Conservation (phyloP, 2,329 filamentous ascomycete species). For the Allantophomopsis lycopodina region DNA sequence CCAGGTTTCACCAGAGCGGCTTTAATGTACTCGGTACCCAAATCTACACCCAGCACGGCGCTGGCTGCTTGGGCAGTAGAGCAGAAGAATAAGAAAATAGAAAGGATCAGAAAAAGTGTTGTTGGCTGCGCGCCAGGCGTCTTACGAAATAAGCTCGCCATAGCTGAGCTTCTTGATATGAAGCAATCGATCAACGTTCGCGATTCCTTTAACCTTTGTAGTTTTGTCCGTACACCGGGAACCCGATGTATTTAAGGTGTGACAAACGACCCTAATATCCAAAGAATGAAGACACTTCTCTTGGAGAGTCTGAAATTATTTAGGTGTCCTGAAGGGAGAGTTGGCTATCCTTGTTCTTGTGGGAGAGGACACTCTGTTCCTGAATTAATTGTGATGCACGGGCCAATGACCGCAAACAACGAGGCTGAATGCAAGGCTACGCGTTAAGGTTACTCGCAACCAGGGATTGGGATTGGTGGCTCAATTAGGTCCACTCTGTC, state of each 20-base stretch:
- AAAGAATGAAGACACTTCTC: no score
- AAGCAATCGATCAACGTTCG: no score
- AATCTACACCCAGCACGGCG: constrained; percentile 81
- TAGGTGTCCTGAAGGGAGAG: constrained; percentile 3
- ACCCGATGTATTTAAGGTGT: no score
- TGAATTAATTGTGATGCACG: not conserved
- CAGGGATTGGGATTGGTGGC: no score
- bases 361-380: constrained; percentile 15
- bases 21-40: constrained; percentile 96
- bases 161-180: no score
- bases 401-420: not conserved
- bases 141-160: no score
- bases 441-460: not conserved
- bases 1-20: constrained; percentile 91
- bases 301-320: no score
- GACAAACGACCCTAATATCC: no score
- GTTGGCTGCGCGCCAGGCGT: constrained; percentile 1
- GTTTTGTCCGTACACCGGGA: no score
- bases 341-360: constrained; percentile 8
- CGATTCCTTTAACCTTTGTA: no score
- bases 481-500: no score
- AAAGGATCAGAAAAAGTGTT: constrained; percentile 13
- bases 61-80: constrained; percentile 26
- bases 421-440: not conserved
- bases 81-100: constrained; percentile 17